Evolutionary conservation across 2,329 filamentous ascomycete species (phyloP), one percentile per base, ranked within the genome.

Genomic region (Hawksworthiomyces lignivorus): DNA sequence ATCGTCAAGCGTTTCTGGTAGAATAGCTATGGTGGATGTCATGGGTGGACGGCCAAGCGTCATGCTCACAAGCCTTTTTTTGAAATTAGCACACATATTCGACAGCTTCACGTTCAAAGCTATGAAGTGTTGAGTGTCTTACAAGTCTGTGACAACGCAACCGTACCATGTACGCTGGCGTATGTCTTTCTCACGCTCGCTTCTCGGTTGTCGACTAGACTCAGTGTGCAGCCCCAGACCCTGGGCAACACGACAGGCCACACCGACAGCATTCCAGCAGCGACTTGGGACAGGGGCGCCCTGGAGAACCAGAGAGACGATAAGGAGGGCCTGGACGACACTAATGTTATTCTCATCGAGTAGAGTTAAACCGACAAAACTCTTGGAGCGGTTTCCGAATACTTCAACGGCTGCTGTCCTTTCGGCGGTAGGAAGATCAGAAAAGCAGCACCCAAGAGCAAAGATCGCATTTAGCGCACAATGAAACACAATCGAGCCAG

Each of bases 391-490:
- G 34, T 61, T 54, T 26, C 62, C 64, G 44, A 65, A 64, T 2
- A 49, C 49, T 7, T 58, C 56, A 2, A 55, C 50, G 7, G 52
- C 49, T 28, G 58, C 52, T 1, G 53, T 51, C 38, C 61, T 49
- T 50, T 58, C 24, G 14, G 35, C 34, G 4, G 26, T 17, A 5
- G 41, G 29, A 34, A 47, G 21, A 22, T 44, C 41, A 2, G 45
- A 44, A 12, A 47, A 44, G 21, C 41, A 44, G 38, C 45, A 44
- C 1, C 59, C 64, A 3, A 70, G 53, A 0, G 64, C 62, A 26
- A 71, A 67, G 2, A 69, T 61, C 10, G 54, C 49, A 43, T 70
- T 70, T 24, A 70, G 52, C 1, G 64, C 61, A 26, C 55, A 62
- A 41, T 65, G 59, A 35, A 69, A 69, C 7, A 65, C 57, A 10